Conservation (phyloP, 1,284 basidiomycete genomes). For the Leccinum insolens region DNA sequence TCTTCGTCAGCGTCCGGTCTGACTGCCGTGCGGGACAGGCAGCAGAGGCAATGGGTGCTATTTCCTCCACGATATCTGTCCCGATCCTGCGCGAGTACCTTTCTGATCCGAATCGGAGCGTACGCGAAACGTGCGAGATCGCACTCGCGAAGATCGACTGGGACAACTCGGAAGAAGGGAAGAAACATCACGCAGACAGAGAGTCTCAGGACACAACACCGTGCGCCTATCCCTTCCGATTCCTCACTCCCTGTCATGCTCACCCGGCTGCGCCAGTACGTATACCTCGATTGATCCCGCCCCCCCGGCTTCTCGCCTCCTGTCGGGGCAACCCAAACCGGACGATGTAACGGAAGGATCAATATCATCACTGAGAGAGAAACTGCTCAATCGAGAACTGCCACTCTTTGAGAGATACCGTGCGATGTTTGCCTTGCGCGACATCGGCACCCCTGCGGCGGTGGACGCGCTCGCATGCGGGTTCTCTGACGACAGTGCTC, state of each 20-base stretch:
- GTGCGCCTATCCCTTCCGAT: constrained; percentile 34
- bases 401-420: constrained; percentile 94
- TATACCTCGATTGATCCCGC: constrained; percentile 97
- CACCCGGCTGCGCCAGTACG: constrained; percentile 26
- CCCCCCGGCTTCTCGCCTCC: constrained; percentile 70
- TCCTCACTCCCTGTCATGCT: constrained; percentile 23
- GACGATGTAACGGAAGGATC: constrained; percentile 48
- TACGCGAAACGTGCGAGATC: constrained; percentile 98
- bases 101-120: constrained; percentile 74
- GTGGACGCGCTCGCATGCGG: constrained; percentile 92
- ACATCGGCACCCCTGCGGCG: constrained; percentile 80
- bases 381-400: constrained; percentile 69
- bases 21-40: constrained; percentile 55
- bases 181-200: constrained; percentile 40
- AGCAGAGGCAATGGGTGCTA: constrained; percentile 97
- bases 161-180: constrained; percentile 81
- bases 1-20: neutral
- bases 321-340: constrained; percentile 54
- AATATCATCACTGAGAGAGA: constrained; percentile 62
- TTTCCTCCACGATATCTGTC: constrained; percentile 72
- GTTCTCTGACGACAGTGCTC: constrained; percentile 82
- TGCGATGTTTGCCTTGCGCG: constrained; percentile 97
- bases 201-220: constrained; percentile 23
- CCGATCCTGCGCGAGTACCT: constrained; percentile 77
- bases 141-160: constrained; percentile 95